These are phyloP conservation scores for Boletus edulis DNA, from an alignment of 768 basidiomycete genomes.

Conservation along the genomic window DNA sequence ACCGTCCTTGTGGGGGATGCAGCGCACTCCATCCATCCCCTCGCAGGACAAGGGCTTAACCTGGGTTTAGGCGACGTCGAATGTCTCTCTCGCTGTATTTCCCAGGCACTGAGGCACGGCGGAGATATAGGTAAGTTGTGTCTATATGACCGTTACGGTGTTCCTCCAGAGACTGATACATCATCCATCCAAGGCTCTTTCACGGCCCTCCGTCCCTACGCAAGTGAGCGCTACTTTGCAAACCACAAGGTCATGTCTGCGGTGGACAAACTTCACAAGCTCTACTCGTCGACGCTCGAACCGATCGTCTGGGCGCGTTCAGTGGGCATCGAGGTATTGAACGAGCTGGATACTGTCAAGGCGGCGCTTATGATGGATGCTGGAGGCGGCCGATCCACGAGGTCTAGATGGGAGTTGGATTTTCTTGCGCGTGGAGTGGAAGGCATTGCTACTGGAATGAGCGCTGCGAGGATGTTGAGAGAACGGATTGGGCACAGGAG, in stretches of 20 bases:
- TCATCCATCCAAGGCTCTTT: slow-evolving; percentile 47
- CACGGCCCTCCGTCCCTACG: slow-evolving; percentile 73
- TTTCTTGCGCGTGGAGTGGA: slow-evolving; percentile 44
- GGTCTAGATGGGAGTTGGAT: slow-evolving; percentile 33
- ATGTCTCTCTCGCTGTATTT: slow-evolving; percentile 64
- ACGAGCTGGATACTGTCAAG: slow-evolving; percentile 85
- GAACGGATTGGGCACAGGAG: slow-evolving; percentile 11
- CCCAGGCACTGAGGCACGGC: slow-evolving; percentile 55
- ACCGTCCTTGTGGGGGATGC: slow-evolving; percentile 95
- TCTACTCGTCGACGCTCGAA: slow-evolving; percentile 67
- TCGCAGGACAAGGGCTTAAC: slow-evolving; percentile 96
- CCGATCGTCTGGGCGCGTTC: slow-evolving; percentile 86
- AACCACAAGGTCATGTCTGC: slow-evolving; percentile 86
- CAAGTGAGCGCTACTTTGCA: slow-evolving; percentile 75
- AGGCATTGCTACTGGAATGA: slow-evolving; percentile 36
- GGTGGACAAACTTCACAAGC: slow-evolving; percentile 86
- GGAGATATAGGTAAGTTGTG: slow-evolving; percentile 73
- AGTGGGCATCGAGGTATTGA: slow-evolving; percentile 85
- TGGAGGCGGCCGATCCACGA: slow-evolving; percentile 41
- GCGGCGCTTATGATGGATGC: slow-evolving; percentile 80
- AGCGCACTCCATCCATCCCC: slow-evolving; percentile 91
- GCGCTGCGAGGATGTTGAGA: slow-evolving; percentile 30
- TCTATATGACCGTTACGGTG: background rate
- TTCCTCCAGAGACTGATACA: background rate
- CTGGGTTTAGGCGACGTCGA: slow-evolving; percentile 88